Percentiles rank a stretch among this genome's conserved stretches.
phyloP scores from a whole-genome alignment of 225 moss, liverwort and hornwort species.

The Asterella californica region DNA sequence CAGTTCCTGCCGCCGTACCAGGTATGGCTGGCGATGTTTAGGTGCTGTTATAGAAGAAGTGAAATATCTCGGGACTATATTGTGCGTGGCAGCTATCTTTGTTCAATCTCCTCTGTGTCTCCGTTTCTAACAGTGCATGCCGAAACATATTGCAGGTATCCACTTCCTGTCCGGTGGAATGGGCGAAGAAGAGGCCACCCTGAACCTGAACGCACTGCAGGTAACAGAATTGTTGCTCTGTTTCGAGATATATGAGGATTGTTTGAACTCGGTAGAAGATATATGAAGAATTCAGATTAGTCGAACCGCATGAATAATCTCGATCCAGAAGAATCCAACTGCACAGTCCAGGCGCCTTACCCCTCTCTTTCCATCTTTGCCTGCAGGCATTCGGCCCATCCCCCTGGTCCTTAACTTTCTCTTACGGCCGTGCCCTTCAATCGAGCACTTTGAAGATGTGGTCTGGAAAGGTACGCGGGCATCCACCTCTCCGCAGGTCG shows the following conservation, averaged over 20 bases:
- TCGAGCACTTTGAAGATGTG: slow-evolving; percentile 92
- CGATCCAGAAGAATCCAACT: neutral
- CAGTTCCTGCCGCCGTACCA: slow-evolving; percentile 86
- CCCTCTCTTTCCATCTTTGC: neutral
- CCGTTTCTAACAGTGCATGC: neutral
- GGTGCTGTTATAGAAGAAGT: neutral
- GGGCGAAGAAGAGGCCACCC: slow-evolving; percentile 98
- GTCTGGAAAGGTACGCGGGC: slow-evolving; percentile 72
- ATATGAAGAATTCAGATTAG: no score
- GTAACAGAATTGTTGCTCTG: slow-evolving; percentile 23
- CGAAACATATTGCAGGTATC: slow-evolving; percentile 54
- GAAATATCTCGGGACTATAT: no score
- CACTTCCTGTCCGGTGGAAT: slow-evolving; percentile 98
- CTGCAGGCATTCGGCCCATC: slow-evolving; percentile 77
- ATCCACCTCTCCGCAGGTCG: no score
- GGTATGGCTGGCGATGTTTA: slow-evolving; percentile 44
- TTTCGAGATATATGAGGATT: no score
- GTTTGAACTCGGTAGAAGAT: no score
- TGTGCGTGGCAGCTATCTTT: neutral
- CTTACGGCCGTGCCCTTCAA: slow-evolving; percentile 92
- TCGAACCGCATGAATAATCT: neutral
- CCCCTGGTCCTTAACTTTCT: slow-evolving; percentile 95
- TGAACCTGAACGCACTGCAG: slow-evolving; percentile 95
- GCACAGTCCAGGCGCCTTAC: neutral
- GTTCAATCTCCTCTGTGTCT: neutral